Evolutionary conservation across 257 asterid genomes (phyloP).

Genomic region (Linaria vulgaris): DNA sequence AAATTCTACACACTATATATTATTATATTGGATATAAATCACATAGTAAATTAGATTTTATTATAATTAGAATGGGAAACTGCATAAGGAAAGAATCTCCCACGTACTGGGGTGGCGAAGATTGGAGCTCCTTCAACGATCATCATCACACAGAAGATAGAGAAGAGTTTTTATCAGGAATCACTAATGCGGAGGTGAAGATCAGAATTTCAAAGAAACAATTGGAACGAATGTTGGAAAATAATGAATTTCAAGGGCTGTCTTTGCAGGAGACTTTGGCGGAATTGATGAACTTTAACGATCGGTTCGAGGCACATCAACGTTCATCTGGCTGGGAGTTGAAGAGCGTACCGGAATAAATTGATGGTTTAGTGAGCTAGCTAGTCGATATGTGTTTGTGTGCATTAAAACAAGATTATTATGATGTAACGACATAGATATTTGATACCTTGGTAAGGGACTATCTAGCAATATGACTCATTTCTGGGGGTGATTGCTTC

Average conservation of each 20-base stretch:
- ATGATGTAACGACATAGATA: no score
- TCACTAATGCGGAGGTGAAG: constrained; percentile 64
- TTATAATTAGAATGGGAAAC: constrained; percentile 56
- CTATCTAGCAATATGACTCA: no score
- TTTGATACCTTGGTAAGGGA: no score
- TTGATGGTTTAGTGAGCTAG: no score
- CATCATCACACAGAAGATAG: neutral
- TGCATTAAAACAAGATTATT: no score
- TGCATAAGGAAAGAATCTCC: constrained; percentile 52
- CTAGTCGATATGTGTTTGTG: no score
- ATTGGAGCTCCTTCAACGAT: constrained; percentile 49
- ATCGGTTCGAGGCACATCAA: constrained; percentile 29
- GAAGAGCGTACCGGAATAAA: constrained; percentile 63
- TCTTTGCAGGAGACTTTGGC: constrained; percentile 40
- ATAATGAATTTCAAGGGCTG: constrained; percentile 33
- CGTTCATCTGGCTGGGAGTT: constrained; percentile 52
- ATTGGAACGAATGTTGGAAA: constrained; percentile 39
- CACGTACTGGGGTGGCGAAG: constrained; percentile 66
- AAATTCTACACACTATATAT: no score
- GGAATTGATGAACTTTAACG: constrained; percentile 31
- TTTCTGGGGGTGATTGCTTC: no score
- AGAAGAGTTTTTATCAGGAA: constrained; percentile 12
- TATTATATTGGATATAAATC: no score
- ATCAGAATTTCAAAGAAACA: constrained; percentile 59
- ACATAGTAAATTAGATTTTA: neutral